Base-by-base conservation (phyloP, 140 eudicot genomes). In the Flaveria floridana region DNA sequence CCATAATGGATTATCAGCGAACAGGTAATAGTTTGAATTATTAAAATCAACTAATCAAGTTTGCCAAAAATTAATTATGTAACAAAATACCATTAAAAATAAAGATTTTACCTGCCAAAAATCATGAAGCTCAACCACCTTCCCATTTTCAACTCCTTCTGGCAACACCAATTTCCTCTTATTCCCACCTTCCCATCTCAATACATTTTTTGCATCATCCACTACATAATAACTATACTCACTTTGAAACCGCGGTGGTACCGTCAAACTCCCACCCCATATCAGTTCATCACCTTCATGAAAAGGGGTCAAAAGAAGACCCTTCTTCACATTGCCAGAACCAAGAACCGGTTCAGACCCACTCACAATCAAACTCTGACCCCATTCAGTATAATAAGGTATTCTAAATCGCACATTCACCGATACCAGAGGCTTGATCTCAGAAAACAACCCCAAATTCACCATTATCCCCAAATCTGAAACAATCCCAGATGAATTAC, bases 301-400 rank as follows among this genome's bases (percentile, higher is more conserved):
- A 75, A 74, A 73, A 79, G 97, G 95, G 72, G 78, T 94, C 89
- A 94, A 72, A 0, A 85, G 41, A 50, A 94, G 83, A 57, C 99
- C 96, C 63, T 87, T 90, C 81, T 87, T 90, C 82, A 90, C 89
- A 70, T 88, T 82, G 89, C 99, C 90, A 48, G 99, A 84, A 78
- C 97, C 99, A 53, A 94, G 90, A 70, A 90, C 79, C 34, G 87
- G 86, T 42, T 83, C 90, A 18, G 99, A 90, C 46, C 99, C 99
- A 77, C 95, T 81, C 7, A 94, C 95, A 48, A 94, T 78, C 48
- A 94, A 76, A 70, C 89, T 85, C 80, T 94, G 99, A 4, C 99
- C 99, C 99, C 99, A 94, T n/a, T 88, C 90, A 71, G 99, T 94
- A 63, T 72, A 90, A 73, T 94, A 94, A 2, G 99, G 99, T 65